Evolutionary conservation across 1,139 yeast species (phyloP).

Genomic region (Ogataea hybrid): DNA sequence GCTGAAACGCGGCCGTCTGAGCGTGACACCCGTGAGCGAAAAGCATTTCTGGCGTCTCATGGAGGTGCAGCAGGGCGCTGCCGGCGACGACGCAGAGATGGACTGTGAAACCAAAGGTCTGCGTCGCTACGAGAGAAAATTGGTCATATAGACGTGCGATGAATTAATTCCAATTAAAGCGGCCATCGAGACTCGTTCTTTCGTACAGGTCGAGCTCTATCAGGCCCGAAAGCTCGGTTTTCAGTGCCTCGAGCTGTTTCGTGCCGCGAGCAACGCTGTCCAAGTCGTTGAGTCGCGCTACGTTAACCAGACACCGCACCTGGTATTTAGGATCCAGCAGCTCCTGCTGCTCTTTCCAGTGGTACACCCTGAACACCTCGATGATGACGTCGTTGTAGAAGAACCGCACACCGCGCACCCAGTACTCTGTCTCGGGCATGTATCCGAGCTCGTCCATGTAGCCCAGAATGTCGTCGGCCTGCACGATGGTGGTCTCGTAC

Average conservation of each 20-base stretch:
- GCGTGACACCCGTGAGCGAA: conserved; percentile 46
- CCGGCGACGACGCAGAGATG: conserved; percentile 21
- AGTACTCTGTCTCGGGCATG: conserved; percentile 59
- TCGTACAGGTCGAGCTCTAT: conserved; percentile 73
- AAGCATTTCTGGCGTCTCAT: conserved; percentile 41
- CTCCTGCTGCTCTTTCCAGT: conserved; percentile 30
- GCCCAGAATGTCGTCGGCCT: conserved; percentile 34
- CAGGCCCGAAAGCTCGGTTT: conserved; percentile 63
- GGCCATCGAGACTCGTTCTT: conserved; percentile 75
- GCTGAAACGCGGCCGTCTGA: conserved; percentile 45
- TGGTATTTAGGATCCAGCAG: conserved; percentile 57
- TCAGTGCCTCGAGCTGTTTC: conserved; percentile 57
- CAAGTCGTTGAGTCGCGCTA: conserved; percentile 71
- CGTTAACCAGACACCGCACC: conserved; percentile 66
- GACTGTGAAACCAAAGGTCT: conserved; percentile 32
- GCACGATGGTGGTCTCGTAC: conserved; percentile 57
- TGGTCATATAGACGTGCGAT: conserved; percentile 6
- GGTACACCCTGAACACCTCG: conserved; percentile 53
- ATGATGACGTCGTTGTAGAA: conserved; percentile 63
- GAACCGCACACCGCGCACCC: conserved; percentile 64
- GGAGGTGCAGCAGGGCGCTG: conserved; percentile 29
- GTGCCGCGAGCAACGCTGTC: conserved; percentile 68
- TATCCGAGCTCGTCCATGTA: conserved; percentile 68
- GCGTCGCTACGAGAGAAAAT: conserved; percentile 5
- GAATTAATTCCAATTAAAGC: conserved; percentile 38